A percentile compares a stretch with the other conserved stretches of the same genome.
Evolutionary conservation across 1,284 basidiomycete species (phyloP).

Genomic region (Ustilago cynodontis): DNA sequence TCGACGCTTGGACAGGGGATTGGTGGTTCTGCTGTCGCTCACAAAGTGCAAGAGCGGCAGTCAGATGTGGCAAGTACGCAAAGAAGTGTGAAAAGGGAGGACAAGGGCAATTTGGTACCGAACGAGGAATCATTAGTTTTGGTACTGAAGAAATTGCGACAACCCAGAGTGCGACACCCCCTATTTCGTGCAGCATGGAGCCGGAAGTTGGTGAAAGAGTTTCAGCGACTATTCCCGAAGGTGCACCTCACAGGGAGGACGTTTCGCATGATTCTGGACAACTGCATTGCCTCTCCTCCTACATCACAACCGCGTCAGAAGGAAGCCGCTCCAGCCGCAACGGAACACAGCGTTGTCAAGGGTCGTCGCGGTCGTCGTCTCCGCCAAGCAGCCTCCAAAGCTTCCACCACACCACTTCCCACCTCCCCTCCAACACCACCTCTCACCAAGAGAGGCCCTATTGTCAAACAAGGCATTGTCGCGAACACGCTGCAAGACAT

Average conservation of each 20-base stretch:
- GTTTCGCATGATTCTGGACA: conserved; percentile 26
- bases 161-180: conserved; percentile 31
- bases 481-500: conserved; percentile 9
- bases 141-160: conserved; percentile 30
- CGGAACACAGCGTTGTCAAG: conserved; percentile 1
- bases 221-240: conserved; percentile 15
- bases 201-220: conserved; percentile 28
- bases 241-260: conserved; percentile 23
- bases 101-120: not conserved
- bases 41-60: not conserved
- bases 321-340: not conserved
- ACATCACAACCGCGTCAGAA: not conserved
- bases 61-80: too few relatives aligned
- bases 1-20: conserved; percentile 15
- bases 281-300: conserved; percentile 19
- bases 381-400: conserved; percentile 6
- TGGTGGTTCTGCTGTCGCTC: not conserved
- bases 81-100: not conserved
- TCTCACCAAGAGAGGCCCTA: conserved; percentile 1
- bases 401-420: not conserved
- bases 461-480: conserved; percentile 26
- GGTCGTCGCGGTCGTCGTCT: conserved; percentile 26
- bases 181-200: conserved; percentile 33
- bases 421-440: not conserved
- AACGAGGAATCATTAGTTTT: conserved; percentile 41